These are phyloP conservation scores for Neopestalotiopsis rosae DNA, from an alignment of 2,329 filamentous ascomycete species.

Conservation along the genomic window DNA sequence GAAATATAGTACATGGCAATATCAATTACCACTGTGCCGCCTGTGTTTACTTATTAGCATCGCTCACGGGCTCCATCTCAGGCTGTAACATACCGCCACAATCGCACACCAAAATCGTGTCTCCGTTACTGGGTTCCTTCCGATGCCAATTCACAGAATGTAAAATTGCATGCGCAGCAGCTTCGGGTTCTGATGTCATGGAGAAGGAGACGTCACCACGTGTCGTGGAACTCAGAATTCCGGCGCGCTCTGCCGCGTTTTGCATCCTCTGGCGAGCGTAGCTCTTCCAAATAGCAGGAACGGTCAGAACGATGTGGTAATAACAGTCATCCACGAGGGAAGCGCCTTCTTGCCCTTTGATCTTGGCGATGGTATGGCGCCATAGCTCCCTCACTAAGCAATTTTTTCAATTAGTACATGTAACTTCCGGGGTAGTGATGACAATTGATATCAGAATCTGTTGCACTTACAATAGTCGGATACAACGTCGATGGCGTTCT, in stretches of 20 bases:
- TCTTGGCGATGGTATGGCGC: not conserved
- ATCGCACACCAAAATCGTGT: not conserved
- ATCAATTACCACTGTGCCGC: conserved; percentile 4
- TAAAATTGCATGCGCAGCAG: not conserved
- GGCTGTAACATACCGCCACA: not conserved
- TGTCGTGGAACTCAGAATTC: not conserved
- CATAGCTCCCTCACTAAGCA: not conserved
- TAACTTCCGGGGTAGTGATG: not conserved
- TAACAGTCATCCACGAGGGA: not conserved
- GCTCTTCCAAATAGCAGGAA: not conserved
- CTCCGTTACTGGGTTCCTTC: not conserved
- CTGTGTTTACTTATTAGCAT: not conserved
- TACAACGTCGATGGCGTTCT: not conserved
- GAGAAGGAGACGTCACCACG: conserved; percentile 1
- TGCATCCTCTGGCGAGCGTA: conserved; percentile 7
- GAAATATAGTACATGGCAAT: not conserved
- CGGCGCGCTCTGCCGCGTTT: not conserved
- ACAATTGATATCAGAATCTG: not conserved
- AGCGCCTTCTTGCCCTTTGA: not conserved
- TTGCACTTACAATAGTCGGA: conserved; percentile 1
- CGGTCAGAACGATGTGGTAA: not conserved
- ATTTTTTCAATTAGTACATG: not conserved
- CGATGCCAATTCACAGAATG: not conserved
- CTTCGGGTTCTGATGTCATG: conserved; percentile 5
- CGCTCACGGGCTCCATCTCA: not conserved